Conservation (phyloP, 169 alveolate species). For the Amoebophrya sp. region DNA sequence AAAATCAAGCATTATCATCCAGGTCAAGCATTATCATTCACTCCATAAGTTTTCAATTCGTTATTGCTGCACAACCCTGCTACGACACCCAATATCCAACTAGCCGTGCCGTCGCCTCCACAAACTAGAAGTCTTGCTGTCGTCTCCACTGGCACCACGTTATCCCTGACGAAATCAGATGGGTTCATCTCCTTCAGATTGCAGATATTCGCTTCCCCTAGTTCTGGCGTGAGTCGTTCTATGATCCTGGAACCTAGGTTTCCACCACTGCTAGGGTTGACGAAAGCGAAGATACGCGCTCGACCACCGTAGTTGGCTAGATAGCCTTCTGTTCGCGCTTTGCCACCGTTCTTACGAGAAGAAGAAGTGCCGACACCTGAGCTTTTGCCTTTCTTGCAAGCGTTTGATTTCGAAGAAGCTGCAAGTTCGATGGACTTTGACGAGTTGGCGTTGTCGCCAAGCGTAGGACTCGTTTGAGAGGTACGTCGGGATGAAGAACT, state of each 20-base stretch:
- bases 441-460: no score
- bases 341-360: no score
- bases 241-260: background rate
- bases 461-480: no score
- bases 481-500: no score
- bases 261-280: background rate
- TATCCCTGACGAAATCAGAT: background rate
- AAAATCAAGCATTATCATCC: no score
- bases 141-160: background rate
- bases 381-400: no score
- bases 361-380: no score
- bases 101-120: constrained; percentile 8
- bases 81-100: background rate
- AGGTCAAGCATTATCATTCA: no score
- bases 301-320: constrained; percentile 9
- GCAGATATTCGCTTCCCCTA: background rate
- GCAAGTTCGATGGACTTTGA: no score
- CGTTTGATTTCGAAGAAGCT: no score
- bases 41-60: no score
- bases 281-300: background rate
- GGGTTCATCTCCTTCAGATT: background rate
- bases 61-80: background rate
- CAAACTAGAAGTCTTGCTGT: background rate
- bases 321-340: no score
- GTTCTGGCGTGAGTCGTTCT: background rate